Conservation (phyloP, 805 yeast species). For the Schizosaccharomyces octosporus region DNA sequence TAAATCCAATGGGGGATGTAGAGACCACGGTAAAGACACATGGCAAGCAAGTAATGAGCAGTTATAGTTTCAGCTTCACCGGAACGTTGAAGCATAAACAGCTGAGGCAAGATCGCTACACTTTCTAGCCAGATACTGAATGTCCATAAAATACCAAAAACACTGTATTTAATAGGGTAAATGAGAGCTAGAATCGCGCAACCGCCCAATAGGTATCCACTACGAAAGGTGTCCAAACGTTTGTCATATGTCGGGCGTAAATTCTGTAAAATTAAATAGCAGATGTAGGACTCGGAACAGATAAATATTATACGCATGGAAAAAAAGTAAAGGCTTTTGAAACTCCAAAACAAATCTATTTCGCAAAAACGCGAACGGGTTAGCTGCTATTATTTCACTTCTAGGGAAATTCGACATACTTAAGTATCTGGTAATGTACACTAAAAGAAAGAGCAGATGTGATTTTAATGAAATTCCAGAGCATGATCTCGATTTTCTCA, state of each 20-base stretch:
- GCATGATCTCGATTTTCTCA: slow-evolving; percentile 36
- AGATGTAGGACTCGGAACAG: slow-evolving; percentile 46
- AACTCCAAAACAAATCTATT: slow-evolving; percentile 19
- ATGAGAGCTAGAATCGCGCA: slow-evolving; percentile 33
- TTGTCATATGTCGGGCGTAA: slow-evolving; percentile 34
- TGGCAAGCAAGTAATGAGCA: slow-evolving; percentile 75
- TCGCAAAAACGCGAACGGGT: not conserved
- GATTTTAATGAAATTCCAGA: slow-evolving; percentile 78
- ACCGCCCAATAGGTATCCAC: slow-evolving; percentile 43
- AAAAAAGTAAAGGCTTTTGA: slow-evolving; percentile 40
- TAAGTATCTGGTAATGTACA: slow-evolving; percentile 48
- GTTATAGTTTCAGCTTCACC: slow-evolving; percentile 78
- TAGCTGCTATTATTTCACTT: not conserved
- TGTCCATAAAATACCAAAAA: slow-evolving; percentile 39
- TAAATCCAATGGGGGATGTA: slow-evolving; percentile 91
- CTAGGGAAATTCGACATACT: slow-evolving; percentile 19
- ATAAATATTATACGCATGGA: slow-evolving; percentile 65
- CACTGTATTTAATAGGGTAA: slow-evolving; percentile 39
- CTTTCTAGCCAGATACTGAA: slow-evolving; percentile 83
- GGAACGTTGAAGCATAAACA: slow-evolving; percentile 67
- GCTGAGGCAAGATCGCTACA: slow-evolving; percentile 77
- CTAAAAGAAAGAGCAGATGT: slow-evolving; percentile 52
- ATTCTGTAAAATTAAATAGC: slow-evolving; percentile 41
- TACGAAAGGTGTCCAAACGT: slow-evolving; percentile 48
- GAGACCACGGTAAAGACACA: slow-evolving; percentile 71